Percentiles rank a stretch among this genome's conserved stretches.
Evolutionary conservation across 106 monocot genomes (phyloP).

Genomic region (Iris macrosiphon): DNA sequence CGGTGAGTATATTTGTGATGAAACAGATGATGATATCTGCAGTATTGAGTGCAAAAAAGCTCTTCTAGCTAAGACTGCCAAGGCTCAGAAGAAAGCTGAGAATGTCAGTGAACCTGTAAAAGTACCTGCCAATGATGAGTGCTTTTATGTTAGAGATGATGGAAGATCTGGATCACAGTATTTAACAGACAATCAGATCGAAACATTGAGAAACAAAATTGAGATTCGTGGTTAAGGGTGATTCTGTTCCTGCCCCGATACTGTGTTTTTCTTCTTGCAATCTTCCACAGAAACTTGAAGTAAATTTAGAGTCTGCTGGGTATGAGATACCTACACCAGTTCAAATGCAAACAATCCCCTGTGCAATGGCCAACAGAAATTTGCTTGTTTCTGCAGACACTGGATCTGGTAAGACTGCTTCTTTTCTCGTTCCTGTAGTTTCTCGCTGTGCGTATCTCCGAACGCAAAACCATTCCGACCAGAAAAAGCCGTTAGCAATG

Average conservation of each 20-base stretch:
- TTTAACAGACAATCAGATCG: slow-evolving; percentile 21
- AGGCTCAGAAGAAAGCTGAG: slow-evolving; percentile 9
- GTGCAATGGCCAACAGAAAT: slow-evolving; percentile 43
- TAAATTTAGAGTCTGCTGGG: slow-evolving; percentile 60
- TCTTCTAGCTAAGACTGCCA: slow-evolving; percentile 39
- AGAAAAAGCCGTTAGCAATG: slow-evolving; percentile 54
- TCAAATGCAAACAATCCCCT: slow-evolving; percentile 80
- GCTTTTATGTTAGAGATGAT: slow-evolving; percentile 62
- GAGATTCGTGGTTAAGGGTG: slow-evolving; percentile 47
- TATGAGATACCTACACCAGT: slow-evolving; percentile 77
- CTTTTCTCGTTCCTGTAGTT: slow-evolving; percentile 72
- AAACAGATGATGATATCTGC: slow-evolving; percentile 60
- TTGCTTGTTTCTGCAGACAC: slow-evolving; percentile 78
- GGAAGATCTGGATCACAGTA: slow-evolving; percentile 3
- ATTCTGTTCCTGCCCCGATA: slow-evolving; percentile 36
- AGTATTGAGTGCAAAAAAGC: slow-evolving; percentile 53
- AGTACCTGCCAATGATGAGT: slow-evolving; percentile 49
- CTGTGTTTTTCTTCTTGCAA: slow-evolving; percentile 58
- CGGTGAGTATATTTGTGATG: slow-evolving; percentile 71
- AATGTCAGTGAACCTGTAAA: slow-evolving; percentile 11
- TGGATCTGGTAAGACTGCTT: slow-evolving; percentile 83
- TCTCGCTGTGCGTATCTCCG: slow-evolving; percentile 28
- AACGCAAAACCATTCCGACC: not conserved
- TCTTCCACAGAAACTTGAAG: slow-evolving; percentile 56
- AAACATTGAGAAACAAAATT: slow-evolving; percentile 48